Percentiles rank a stretch among this genome's conserved stretches.
These are phyloP conservation scores for Euphorbia celastroides DNA, from an alignment of 441 rosid genomes.

Conservation along the genomic window DNA sequence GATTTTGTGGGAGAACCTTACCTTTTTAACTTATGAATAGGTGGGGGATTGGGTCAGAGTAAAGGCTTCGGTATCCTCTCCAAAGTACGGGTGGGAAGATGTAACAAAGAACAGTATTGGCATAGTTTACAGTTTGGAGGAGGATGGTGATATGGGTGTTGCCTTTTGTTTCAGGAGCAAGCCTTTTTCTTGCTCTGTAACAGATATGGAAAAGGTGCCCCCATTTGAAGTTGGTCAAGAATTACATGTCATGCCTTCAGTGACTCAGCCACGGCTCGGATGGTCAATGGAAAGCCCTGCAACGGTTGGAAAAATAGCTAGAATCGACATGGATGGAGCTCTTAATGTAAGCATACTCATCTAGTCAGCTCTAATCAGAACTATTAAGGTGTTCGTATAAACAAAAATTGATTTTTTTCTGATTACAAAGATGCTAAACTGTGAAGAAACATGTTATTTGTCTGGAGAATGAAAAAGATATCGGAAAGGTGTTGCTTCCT, in stretches of 20 bases:
- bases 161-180: constrained; percentile 97
- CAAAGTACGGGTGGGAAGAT: constrained; percentile 98
- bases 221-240: constrained; percentile 93
- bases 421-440: too few species aligned
- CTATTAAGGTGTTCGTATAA: neutral
- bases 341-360: constrained; percentile 72
- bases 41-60: constrained; percentile 98
- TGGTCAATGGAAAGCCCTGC: constrained; percentile 98
- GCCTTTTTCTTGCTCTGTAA: constrained; percentile 86
- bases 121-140: constrained; percentile 89
- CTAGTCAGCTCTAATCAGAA: constrained; percentile 8
- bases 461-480: too few species aligned
- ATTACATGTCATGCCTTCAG: constrained; percentile 76
- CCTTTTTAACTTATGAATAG: constrained; percentile 31
- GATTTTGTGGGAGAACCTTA: too few species aligned
- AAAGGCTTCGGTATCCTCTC: constrained; percentile 94
- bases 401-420: neutral
- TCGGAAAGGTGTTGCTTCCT: too few species aligned
- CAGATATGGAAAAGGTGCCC: constrained; percentile 87
- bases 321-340: constrained; percentile 97
- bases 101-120: constrained; percentile 77
- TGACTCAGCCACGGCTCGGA: constrained; percentile 90
- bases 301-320: constrained; percentile 76
- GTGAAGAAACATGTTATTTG: too few species aligned
- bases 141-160: constrained; percentile 89